Evolutionary conservation across 176 grass and related monocot species (phyloP), one percentile per base, ranked within the genome.

Genomic region (Carex cristatella): DNA sequence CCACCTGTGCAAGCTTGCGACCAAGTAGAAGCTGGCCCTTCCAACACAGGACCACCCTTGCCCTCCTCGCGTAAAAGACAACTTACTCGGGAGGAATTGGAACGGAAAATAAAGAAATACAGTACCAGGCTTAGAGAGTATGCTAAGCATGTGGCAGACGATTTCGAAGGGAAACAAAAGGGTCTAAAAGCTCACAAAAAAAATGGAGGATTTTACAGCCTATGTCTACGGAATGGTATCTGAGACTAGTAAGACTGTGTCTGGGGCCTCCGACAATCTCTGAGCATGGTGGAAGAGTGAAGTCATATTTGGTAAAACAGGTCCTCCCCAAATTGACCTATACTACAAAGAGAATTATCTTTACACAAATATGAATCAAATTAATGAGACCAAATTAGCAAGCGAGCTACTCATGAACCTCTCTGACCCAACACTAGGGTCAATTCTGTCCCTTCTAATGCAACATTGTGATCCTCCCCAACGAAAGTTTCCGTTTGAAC

Each of bases 381-480:
- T 90, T 1, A 88, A 88, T 37, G 79, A 80, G 58, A 83, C 87
- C 9, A 91, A 91, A 80, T 89, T 86, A 71, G 74, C 80, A 69
- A 65, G 70, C 4, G 85, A 87, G 67, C 82, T 83, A 4, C 62
- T 83, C 4, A 82, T 83, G 83, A 53, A 61, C 13, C 3, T 33
- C 63, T 83, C n/a, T 31, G 64, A 1, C 18, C 2, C 18, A 40
- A 94, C 91, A 48, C 85, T 94, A n/a, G 94, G 94, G 0, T 97
- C 94, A 38, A 88, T 97, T 37, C 55, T 97, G 9, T 94, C 94
- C 0, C 79, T 90, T 38, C 89, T 97, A 0, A 94, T 94, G 92
- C 90, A 97, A 80, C 90, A 97, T 68, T 94, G 92, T 63, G 83
- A 94, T 83, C 94, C 92, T 35, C 90, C 94, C 3, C 90, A 97